phyloP scores from a whole-genome alignment of 2,329 filamentous ascomycete genomes.

The Shiraia bambusicola region DNA sequence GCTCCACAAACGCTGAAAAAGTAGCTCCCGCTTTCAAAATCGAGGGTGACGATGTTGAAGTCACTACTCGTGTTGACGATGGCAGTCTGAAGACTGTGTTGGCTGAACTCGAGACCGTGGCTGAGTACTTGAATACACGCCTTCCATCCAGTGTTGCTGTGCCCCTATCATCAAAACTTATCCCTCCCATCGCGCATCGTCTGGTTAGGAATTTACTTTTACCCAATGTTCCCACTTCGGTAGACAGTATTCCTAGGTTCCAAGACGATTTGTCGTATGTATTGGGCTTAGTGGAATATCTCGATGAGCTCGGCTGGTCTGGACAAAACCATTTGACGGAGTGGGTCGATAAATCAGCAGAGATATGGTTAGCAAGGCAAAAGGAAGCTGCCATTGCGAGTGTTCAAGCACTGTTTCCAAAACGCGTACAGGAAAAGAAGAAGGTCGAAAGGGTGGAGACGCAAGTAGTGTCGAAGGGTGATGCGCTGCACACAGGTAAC shows the following conservation, averaged over 20 bases:
- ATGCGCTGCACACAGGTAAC: slow-evolving; percentile 61
- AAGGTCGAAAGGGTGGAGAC: slow-evolving; percentile 83
- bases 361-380: slow-evolving; percentile 82
- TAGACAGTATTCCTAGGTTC: slow-evolving; percentile 71
- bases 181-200: slow-evolving; percentile 67
- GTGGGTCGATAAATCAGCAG: slow-evolving; percentile 79
- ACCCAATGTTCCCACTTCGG: slow-evolving; percentile 70
- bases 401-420: slow-evolving; percentile 68
- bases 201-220: slow-evolving; percentile 76
- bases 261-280: slow-evolving; percentile 68
- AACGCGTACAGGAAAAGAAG: slow-evolving; percentile 66
- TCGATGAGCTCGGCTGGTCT: slow-evolving; percentile 65
- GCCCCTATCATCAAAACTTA: slow-evolving; percentile 67
- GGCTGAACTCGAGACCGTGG: slow-evolving; percentile 41
- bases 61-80: slow-evolving; percentile 27
- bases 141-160: slow-evolving; percentile 53
- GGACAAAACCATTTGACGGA: slow-evolving; percentile 64
- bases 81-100: slow-evolving; percentile 33
- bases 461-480: slow-evolving; percentile 71
- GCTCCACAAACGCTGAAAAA: slow-evolving; percentile 44
- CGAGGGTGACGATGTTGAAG: slow-evolving; percentile 38
- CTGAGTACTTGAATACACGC: slow-evolving; percentile 54
- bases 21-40: slow-evolving; percentile 35
- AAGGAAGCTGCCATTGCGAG: slow-evolving; percentile 76
- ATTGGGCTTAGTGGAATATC: slow-evolving; percentile 61